Conservation (phyloP, 306 rosid species). For the Citrullus colocynthis region DNA sequence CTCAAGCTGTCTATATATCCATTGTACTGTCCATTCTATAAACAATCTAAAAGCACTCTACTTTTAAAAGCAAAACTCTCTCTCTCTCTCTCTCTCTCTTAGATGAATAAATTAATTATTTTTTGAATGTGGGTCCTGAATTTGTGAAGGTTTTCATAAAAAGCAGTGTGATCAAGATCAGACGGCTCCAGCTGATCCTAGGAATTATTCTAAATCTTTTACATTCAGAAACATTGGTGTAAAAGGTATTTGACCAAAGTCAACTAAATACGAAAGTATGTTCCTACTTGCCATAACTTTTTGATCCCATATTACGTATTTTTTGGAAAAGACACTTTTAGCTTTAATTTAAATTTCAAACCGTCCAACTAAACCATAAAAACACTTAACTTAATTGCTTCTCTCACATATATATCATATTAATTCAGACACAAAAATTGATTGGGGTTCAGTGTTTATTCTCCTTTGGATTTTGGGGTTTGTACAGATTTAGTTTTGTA, state of each 20-base stretch:
- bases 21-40: conserved; percentile 27
- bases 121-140: neutral
- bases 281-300: neutral
- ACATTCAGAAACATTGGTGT: neutral
- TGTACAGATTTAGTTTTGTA: too few relatives aligned
- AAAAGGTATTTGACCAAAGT: neutral
- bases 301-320: neutral
- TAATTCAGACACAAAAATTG: too few relatives aligned
- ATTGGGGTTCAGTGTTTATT: too few relatives aligned
- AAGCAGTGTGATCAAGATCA: neutral
- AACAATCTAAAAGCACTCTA: conserved; percentile 37
- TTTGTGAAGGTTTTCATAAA: neutral
- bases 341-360: neutral
- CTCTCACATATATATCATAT: too few relatives aligned
- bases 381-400: too few relatives aligned
- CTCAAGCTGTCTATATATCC: conserved; percentile 38
- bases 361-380: too few relatives aligned
- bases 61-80: conserved; percentile 30
- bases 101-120: neutral
- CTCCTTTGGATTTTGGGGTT: too few relatives aligned
- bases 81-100: neutral
- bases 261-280: neutral
- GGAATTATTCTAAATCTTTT: neutral
- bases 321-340: neutral
- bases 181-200: neutral